These are phyloP conservation scores for Rhizophora apiculata DNA, from an alignment of 345 rosid species.

Conservation along the genomic window DNA sequence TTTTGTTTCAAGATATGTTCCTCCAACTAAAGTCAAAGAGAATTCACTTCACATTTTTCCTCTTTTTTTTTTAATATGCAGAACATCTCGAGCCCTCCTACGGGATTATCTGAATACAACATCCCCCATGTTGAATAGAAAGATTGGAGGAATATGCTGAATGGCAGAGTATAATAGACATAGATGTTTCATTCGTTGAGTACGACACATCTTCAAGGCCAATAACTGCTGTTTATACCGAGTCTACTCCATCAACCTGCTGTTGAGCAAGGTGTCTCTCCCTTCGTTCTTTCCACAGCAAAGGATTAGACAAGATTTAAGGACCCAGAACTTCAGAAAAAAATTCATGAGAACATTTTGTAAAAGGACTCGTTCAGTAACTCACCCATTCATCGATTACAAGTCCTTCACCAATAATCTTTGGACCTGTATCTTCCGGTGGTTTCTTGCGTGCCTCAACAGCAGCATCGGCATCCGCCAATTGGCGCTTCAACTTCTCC, in stretches of 20 bases:
- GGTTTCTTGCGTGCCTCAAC: conserved; percentile 80
- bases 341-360: not conserved
- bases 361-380: not conserved
- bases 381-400: conserved; percentile 99
- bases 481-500: conserved; percentile 83
- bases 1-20: conserved; percentile 4
- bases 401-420: conserved; percentile 94
- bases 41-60: conserved; percentile 23
- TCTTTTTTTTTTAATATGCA: conserved; percentile 11
- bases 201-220: conserved; percentile 5
- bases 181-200: not conserved
- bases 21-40: conserved; percentile 13
- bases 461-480: conserved; percentile 88
- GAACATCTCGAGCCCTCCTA: conserved; percentile 18
- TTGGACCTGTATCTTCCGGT: conserved; percentile 76
- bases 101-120: conserved; percentile 16
- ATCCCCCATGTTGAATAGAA: conserved; percentile 20
- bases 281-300: conserved; percentile 79
- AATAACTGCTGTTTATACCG: conserved; percentile 29
- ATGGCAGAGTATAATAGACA: conserved; percentile 5
- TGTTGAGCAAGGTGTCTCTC: conserved; percentile 93
- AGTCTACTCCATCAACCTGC: conserved; percentile 77
- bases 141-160: conserved; percentile 22
- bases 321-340: not conserved
- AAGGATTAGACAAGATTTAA: not conserved